Evolutionary conservation across 495 filamentous ascomycete genomes (phyloP), one percentile per base, ranked within the genome.

Genomic region (Elasticomyces elasticus): DNA sequence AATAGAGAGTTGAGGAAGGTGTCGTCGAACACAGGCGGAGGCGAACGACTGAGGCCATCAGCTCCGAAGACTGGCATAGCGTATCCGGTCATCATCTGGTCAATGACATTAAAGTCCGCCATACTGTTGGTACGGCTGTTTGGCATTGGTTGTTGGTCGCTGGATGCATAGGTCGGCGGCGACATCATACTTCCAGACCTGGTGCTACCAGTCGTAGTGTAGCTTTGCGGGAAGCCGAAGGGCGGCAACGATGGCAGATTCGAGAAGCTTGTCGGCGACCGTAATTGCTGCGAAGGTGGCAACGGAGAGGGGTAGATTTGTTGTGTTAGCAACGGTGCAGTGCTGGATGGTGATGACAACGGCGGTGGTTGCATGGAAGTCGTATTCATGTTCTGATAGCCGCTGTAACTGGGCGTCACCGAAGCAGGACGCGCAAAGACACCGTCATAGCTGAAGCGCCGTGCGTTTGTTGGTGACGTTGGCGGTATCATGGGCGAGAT

Each of bases 1-100:
- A 97, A 95, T 22, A 96, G 72, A 76, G 86, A 95, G 17, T 86
- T 85, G 28, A 91, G 82, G 67, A 95, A 95, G 66, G 94, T 89
- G 61, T 95, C 91, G 7, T 87, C 84, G 72, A 95, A 87, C 17
- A 83, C 83, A 61, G 85, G 89, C 11, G 92, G 90, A 9, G 58
- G 54, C 5, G 90, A 95, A 45, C 89, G 83, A 57, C 83, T 87
- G 56, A 88, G 35, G 13, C 79, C 82, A 51, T 95, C 88, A 28
- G 76, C 81, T 12, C 60, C 60, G 35, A 64, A 64, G 17, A 64
- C 62, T 19, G 70, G 59, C 50, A 69, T 66, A 9, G 69, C 59
- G 56, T 72, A 69, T 12, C 72, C 51, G 60, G 41, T 28, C 23
- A 54, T 46, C 44, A 60, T 54, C 33, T 60, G 57, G 13, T 60